Evolutionary conservation across 768 basidiomycete genomes (phyloP), one percentile per base, ranked within the genome.

Genomic region (Rhodotorula diobovata): DNA sequence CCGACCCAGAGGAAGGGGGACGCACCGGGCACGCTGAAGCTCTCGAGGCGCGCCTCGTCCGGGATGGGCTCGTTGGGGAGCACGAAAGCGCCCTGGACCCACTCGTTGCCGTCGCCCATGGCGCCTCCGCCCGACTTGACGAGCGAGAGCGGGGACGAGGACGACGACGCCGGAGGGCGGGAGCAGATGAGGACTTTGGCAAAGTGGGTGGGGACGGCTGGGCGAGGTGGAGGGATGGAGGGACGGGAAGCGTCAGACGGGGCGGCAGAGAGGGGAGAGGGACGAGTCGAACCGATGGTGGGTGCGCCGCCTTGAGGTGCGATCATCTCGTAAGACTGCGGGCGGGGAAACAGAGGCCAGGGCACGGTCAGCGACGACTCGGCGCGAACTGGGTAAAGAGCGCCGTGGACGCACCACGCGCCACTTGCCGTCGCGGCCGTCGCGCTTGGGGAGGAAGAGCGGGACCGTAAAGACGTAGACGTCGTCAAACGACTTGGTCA

Each of bases 391-490:
- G 25, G 63, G 41, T 0, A 18, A 10, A 8, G 35, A 55, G 4
- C 86, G 4, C 11, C 4, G 4, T 30, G 53, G 6, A 86, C 91
- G 81, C 77, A 96, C 94, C 75, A 98, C 90, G 66, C 91, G 87
- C 89, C 90, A 97, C 82, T 95, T 98, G 18, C 94, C 93, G 78
- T 98, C 95, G 7, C 86, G 77, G 2, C 39, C 37, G 9, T 91
- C 89, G 60, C 86, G 85, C 60, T 85, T 87, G 1, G 96, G 96
- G 35, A 77, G 58, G 81, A 98, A 99, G n/a, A 99, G 83, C 1
- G 96, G 96, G 28, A 99, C 85, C 7, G 96, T 99, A 82, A 99
- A 99, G 58, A 98, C 88, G 81, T 94, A 99, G 61, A 99, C 96
- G 78, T 99, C 93, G 53, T 90, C 82, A 80, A 96, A 99, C 39